Evolutionary conservation across 352 stramenopile species (phyloP).

Genomic region (Pythium myriotylum): DNA sequence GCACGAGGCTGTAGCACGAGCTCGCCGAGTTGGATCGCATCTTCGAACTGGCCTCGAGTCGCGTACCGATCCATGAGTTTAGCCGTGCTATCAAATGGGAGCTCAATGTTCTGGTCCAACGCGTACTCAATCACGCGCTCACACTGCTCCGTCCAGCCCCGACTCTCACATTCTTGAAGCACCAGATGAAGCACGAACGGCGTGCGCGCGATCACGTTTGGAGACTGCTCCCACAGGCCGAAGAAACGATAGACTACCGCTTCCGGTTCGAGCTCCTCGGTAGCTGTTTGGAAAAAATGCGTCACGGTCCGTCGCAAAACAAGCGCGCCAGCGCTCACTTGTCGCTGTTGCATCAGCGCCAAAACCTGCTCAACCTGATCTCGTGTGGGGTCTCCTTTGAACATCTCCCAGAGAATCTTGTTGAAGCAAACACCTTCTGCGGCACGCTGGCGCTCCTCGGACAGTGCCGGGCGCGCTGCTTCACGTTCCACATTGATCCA

Average conservation of each 20-base stretch:
- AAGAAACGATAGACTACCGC: conserved; percentile 20
- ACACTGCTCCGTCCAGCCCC: conserved; percentile 13
- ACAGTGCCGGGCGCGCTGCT: not conserved
- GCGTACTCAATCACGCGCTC: conserved; percentile 15
- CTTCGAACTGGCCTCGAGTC: conserved; percentile 5
- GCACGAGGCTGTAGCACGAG: conserved; percentile 1
- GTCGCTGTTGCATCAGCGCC: conserved; percentile 41
- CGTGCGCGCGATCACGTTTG: conserved; percentile 9
- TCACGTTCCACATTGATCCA: conserved; percentile 14
- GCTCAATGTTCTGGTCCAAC: not conserved
- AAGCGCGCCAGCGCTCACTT: conserved; percentile 33
- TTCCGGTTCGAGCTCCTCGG: conserved; percentile 15
- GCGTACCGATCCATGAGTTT: conserved; percentile 14
- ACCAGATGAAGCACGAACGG: conserved; percentile 19
- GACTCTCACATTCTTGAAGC: conserved; percentile 9
- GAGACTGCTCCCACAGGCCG: conserved; percentile 8
- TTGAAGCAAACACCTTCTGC: conserved; percentile 39
- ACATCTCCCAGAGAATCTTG: conserved; percentile 57
- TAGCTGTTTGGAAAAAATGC: conserved; percentile 18
- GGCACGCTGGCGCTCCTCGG: not conserved
- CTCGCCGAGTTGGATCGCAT: conserved; percentile 15
- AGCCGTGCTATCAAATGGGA: conserved; percentile 6
- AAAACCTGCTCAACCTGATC: conserved; percentile 41
- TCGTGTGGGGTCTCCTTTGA: conserved; percentile 40
- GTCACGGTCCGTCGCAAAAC: conserved; percentile 37